These are phyloP conservation scores for Solanum chilense DNA, from an alignment of 257 asterid genomes.

Conservation along the genomic window DNA sequence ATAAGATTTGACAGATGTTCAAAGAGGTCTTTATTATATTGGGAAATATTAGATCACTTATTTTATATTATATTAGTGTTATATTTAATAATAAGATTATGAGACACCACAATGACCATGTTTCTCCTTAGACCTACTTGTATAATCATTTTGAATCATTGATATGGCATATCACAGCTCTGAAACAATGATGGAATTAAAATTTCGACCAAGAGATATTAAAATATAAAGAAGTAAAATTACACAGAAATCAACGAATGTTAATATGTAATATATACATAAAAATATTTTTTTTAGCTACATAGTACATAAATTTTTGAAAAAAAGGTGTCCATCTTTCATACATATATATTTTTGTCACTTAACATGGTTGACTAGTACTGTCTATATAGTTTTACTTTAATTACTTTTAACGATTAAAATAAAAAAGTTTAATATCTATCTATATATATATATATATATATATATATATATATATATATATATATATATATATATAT, in stretches of 20 bases:
- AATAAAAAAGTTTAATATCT: background rate
- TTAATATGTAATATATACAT: too few relatives aligned
- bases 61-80: too few relatives aligned
- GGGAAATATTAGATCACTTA: background rate
- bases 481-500: too few relatives aligned
- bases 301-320: too few relatives aligned
- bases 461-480: too few relatives aligned
- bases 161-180: background rate
- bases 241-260: accelerated
- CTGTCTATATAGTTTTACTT: background rate
- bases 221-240: too few relatives aligned
- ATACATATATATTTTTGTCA: background rate
- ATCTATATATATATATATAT: too few relatives aligned
- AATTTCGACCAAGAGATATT: too few relatives aligned
- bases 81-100: background rate
- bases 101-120: background rate
- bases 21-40: background rate
- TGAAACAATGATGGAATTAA: too few relatives aligned
- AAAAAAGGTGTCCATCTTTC: background rate
- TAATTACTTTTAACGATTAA: background rate
- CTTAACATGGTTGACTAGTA: background rate
- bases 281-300: too few relatives aligned
- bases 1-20: background rate
- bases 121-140: background rate
- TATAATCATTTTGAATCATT: background rate